Base-by-base conservation (phyloP, 2,329 filamentous ascomycete genomes). In the Emydomyces testavorans region DNA sequence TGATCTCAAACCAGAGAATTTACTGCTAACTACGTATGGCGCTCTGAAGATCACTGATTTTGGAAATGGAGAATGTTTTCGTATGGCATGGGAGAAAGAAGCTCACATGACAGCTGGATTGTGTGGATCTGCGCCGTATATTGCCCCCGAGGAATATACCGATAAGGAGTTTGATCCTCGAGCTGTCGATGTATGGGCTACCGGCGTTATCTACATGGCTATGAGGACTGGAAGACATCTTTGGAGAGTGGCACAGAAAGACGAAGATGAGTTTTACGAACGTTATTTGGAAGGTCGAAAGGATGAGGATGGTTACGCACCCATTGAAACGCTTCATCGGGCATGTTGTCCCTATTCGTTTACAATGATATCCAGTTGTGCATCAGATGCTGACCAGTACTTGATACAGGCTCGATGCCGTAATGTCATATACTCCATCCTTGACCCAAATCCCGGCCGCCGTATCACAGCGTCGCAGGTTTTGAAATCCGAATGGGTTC, bases 81-180 rank as follows among this genome's bases (percentile, higher is more conserved):
- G 92, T 48, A 96, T 96, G 90, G 92, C 92, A 1, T 98, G 92
- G 92, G 92, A 98, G 67, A 92, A 88, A 46, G 89, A 96, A 65
- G 84, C 92, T 16, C 92, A 96, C 67, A 95, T 96, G 89, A 94
- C 94, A 2, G 90, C 88, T 34, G 92, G 92, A 36, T 79, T 98
- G 10, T 98, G 92, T 65, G 92, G 92, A 34, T 95, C 89, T 11
- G 92, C 90, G 18, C 92, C 92, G 0, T 98, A 98, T 62, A 98
- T 98, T 57, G 86, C 92, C 1, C 92, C 92, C 0, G 92, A 98
- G 64, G 92, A 98, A 65, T 98, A 98, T 60, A 79, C 82, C 1
- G 89, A 94, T 62, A 88, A 83, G 64, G 92, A 98, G 63, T 98
- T 98, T 56, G 92, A 98, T 61, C 92, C 92, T 24, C 79, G 92